Conservation (phyloP, 1,284 basidiomycete genomes). For the Sanguinoderma infundibulare region DNA sequence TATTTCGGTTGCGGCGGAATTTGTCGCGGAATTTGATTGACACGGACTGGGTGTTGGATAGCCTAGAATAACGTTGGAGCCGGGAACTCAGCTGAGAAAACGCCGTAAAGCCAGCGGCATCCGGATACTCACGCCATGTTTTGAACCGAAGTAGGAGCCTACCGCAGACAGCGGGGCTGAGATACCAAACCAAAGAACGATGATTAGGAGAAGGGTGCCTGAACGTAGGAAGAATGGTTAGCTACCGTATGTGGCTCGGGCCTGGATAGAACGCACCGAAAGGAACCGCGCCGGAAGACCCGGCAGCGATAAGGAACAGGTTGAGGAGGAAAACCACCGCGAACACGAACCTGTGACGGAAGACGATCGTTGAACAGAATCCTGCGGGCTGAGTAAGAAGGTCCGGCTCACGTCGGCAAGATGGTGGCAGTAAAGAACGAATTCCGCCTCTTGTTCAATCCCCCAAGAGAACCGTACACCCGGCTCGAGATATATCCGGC, state of each 20-base stretch:
- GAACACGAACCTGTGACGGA: slow-evolving; percentile 69
- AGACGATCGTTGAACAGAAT: slow-evolving; percentile 4
- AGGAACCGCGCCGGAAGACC: slow-evolving; percentile 94
- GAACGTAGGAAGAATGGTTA: neutral
- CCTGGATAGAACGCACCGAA: slow-evolving; percentile 62
- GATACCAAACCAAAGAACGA: slow-evolving; percentile 95
- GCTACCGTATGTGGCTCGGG: neutral
- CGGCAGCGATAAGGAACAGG: slow-evolving; percentile 83
- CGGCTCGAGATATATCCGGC: slow-evolving; percentile 91
- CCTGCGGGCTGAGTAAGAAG: neutral
- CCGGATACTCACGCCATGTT: slow-evolving; percentile 73
- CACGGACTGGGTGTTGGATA: slow-evolving; percentile 81
- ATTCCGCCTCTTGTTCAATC: slow-evolving; percentile 81
- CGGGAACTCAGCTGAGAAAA: too few relatives aligned
- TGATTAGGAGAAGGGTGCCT: slow-evolving; percentile 90
- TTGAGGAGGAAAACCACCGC: slow-evolving; percentile 85
- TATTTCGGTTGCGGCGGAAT: slow-evolving; percentile 89
- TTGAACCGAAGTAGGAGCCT: slow-evolving; percentile 81
- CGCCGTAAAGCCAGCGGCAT: neutral
- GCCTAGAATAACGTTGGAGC: slow-evolving; percentile 47
- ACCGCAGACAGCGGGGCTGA: slow-evolving; percentile 84
- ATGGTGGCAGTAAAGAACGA: slow-evolving; percentile 88
- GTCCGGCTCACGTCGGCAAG: slow-evolving; percentile 77
- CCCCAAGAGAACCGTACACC: slow-evolving; percentile 84
- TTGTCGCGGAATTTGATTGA: slow-evolving; percentile 92